Percentiles rank a stretch among this genome's conserved stretches.
Evolutionary conservation across 768 basidiomycete genomes (phyloP).

Genomic region (Postia placenta): DNA sequence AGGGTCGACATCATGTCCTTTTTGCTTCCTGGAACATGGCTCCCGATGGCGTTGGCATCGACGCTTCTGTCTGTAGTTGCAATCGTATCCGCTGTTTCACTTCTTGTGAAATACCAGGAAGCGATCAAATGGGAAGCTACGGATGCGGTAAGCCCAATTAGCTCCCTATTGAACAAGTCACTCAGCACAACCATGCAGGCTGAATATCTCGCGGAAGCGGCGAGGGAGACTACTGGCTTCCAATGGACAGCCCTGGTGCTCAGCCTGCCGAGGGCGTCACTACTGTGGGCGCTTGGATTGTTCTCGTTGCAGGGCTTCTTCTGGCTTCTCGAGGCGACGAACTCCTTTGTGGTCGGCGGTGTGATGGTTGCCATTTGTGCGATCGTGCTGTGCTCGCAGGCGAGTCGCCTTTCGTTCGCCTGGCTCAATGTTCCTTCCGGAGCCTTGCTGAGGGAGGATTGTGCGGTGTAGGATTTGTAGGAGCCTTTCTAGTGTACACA

Average conservation of each 20-base stretch:
- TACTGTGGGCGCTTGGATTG: constrained; percentile 39
- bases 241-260: constrained; percentile 43
- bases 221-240: constrained; percentile 37
- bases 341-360: constrained; percentile 1
- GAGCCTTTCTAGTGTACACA: no score
- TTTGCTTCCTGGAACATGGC: constrained; percentile 1
- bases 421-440: no score
- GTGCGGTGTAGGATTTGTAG: no score
- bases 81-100: constrained; percentile 7
- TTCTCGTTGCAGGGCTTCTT: constrained; percentile 26
- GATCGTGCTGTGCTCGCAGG: neutral
- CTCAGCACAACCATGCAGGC: constrained; percentile 19
- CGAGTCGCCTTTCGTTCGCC: no score
- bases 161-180: no score
- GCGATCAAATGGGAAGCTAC: neutral
- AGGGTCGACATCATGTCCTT: constrained; percentile 15
- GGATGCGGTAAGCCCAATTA: constrained; percentile 13
- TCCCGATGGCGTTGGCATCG: constrained; percentile 6
- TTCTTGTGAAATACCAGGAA: constrained; percentile 9
- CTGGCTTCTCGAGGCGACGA: constrained; percentile 8
- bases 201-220: constrained; percentile 28
- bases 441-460: no score
- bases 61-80: constrained; percentile 11
- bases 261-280: constrained; percentile 47
- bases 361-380: neutral